Percentiles rank a stretch among this genome's conserved stretches.
These are phyloP conservation scores for Heliosperma pusillum DNA, from an alignment of 148 eudicot genomes.

Conservation along the genomic window DNA sequence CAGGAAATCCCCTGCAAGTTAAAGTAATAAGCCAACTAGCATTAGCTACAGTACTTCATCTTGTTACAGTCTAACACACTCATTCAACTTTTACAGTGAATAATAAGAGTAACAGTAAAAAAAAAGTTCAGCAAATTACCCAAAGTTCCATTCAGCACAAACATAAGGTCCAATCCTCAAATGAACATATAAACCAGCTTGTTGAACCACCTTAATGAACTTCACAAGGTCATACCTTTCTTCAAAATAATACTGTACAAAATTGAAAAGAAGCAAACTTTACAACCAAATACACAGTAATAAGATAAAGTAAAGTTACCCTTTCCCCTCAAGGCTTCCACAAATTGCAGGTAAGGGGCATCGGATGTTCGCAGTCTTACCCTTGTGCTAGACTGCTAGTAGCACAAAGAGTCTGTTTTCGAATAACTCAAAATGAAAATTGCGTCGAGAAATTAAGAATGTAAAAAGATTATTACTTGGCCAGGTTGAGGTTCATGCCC, in stretches of 20 bases:
- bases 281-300: not conserved
- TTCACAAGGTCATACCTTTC: conserved; percentile 85
- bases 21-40: not conserved
- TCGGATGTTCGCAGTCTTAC: too few species aligned
- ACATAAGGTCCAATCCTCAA: conserved; percentile 92
- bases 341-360: too few species aligned
- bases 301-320: too few species aligned
- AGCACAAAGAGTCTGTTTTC: too few species aligned
- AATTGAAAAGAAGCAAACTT: conserved; percentile 9
- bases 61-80: not conserved
- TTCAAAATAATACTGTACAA: conserved; percentile 70
- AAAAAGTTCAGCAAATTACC: conserved; percentile 46
- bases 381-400: too few species aligned
- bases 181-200: conserved; percentile 82
- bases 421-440: not conserved
- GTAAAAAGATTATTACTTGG: conserved; percentile 37
- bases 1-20: conserved; percentile 78
- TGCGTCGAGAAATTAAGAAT: not conserved
- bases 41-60: not conserved
- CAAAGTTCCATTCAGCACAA: conserved; percentile 98
- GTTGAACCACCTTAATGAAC: conserved; percentile 66
- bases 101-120: not conserved
- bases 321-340: too few species aligned
- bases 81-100: not conserved
- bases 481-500: conserved; percentile 93